Percentiles rank a stretch among this genome's conserved stretches.
Evolutionary conservation across 352 stramenopile species (phyloP).

Genomic region (Pythium rishiriense): DNA sequence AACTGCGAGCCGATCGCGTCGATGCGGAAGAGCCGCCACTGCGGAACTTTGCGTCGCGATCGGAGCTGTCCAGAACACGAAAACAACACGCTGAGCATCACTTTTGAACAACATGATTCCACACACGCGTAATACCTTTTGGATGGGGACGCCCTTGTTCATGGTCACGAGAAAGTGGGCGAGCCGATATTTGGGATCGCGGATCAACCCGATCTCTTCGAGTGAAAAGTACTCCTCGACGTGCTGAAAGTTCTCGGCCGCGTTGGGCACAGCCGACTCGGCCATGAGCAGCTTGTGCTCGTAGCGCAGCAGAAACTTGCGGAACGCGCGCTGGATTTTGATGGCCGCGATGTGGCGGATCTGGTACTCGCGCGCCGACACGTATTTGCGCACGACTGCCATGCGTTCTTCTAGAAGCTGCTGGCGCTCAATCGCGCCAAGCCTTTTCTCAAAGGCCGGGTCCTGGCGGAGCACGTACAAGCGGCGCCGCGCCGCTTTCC

Average conservation of each 20-base stretch:
- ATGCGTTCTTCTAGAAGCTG: conserved; percentile 40
- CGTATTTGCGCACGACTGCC: conserved; percentile 47
- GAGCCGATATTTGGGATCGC: conserved; percentile 38
- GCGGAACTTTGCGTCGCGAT: conserved; percentile 46
- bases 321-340: conserved; percentile 63
- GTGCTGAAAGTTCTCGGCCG: conserved; percentile 46
- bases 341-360: conserved; percentile 46
- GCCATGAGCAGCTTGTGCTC: conserved; percentile 56
- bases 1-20: conserved; percentile 62
- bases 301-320: conserved; percentile 38
- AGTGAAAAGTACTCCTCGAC: conserved; percentile 64
- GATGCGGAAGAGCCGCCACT: conserved; percentile 60
- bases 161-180: conserved; percentile 68
- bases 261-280: conserved; percentile 54
- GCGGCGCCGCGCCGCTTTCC: conserved; percentile 20
- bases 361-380: conserved; percentile 58
- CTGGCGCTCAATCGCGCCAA: conserved; percentile 25
- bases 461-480: conserved; percentile 30
- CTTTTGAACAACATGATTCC: no score
- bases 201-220: conserved; percentile 57
- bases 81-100: not conserved
- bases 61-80: conserved; percentile 14
- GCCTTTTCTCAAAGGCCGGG: conserved; percentile 29
- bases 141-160: conserved; percentile 59
- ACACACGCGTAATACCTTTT: no score